A percentile compares a stretch with the other conserved stretches of the same genome.
These are phyloP conservation scores for Kurtzmaniella quercitrusa DNA, from an alignment of 1,139 yeast species.

Conservation along the genomic window DNA sequence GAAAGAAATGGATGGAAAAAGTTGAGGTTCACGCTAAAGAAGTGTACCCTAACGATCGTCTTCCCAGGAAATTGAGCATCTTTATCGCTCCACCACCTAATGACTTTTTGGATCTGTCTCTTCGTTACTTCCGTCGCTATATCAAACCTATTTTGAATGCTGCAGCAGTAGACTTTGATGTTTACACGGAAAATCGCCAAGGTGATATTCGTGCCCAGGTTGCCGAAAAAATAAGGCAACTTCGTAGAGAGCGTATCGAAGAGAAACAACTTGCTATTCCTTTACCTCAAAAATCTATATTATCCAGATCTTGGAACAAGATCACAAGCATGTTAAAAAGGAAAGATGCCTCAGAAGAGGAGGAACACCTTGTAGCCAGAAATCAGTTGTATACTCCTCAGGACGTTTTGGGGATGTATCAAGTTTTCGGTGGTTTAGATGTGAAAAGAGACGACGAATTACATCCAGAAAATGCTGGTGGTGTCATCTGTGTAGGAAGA, in stretches of 20 bases:
- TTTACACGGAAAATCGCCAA: conserved; percentile 72
- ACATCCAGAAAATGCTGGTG: conserved; percentile 59
- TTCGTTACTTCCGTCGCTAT: conserved; percentile 71
- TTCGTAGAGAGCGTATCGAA: conserved; percentile 42
- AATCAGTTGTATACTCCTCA: conserved; percentile 46
- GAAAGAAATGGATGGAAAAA: conserved; percentile 62
- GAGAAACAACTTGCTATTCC: not conserved
- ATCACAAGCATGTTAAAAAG: not conserved
- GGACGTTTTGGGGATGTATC: conserved; percentile 58
- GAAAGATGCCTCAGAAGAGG: conserved; percentile 16
- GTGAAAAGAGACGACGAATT: conserved; percentile 46
- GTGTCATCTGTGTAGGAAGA: conserved; percentile 88
- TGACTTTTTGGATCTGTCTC: conserved; percentile 76
- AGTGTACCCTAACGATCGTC: conserved; percentile 30
- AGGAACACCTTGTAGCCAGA: conserved; percentile 22
- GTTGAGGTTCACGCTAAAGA: conserved; percentile 50
- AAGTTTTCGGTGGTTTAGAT: conserved; percentile 29
- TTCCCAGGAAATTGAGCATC: conserved; percentile 76
- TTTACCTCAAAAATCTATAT: not conserved
- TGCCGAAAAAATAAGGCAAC: conserved; percentile 74
- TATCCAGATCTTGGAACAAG: conserved; percentile 5
- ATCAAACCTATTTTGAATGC: conserved; percentile 85
- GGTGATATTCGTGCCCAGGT: conserved; percentile 83
- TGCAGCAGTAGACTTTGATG: conserved; percentile 82
- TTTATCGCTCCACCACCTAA: conserved; percentile 96